Conservation (phyloP, 257 asterid species). For the Datura wrightii region DNA sequence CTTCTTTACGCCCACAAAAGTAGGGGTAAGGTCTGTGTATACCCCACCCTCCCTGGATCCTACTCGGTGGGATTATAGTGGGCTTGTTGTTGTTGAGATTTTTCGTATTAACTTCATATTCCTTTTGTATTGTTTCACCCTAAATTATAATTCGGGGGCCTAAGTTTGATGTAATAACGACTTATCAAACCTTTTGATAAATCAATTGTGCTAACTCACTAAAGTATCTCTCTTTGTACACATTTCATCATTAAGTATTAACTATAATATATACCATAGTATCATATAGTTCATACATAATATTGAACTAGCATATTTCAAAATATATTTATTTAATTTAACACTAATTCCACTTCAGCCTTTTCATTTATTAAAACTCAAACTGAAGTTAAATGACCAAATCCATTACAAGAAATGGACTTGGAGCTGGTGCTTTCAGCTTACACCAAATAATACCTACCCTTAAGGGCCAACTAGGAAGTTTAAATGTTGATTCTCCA, state of each 20-base stretch:
- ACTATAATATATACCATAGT: background rate
- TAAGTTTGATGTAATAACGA: background rate
- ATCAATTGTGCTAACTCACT: background rate
- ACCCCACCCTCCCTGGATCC: too few relatives aligned
- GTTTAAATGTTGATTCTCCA: background rate
- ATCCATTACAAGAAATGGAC: background rate
- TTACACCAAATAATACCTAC: background rate
- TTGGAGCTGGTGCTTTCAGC: background rate
- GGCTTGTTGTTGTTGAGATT: background rate
- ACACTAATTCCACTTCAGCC: background rate
- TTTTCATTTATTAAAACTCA: background rate
- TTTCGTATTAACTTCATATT: background rate
- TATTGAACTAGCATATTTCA: background rate
- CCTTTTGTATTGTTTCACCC: background rate
- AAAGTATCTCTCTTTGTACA: background rate
- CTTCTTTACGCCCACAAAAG: too few relatives aligned
- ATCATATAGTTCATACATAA: background rate
- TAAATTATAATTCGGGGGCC: background rate
- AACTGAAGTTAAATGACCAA: background rate
- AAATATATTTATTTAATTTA: background rate
- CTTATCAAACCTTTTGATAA: background rate
- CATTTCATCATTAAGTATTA: background rate
- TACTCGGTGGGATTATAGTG: too few relatives aligned
- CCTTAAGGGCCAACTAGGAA: background rate
- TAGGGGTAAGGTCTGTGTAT: too few relatives aligned